Evolutionary conservation across 768 basidiomycete species (phyloP).

Genomic region (Punctularia strigosozonata): DNA sequence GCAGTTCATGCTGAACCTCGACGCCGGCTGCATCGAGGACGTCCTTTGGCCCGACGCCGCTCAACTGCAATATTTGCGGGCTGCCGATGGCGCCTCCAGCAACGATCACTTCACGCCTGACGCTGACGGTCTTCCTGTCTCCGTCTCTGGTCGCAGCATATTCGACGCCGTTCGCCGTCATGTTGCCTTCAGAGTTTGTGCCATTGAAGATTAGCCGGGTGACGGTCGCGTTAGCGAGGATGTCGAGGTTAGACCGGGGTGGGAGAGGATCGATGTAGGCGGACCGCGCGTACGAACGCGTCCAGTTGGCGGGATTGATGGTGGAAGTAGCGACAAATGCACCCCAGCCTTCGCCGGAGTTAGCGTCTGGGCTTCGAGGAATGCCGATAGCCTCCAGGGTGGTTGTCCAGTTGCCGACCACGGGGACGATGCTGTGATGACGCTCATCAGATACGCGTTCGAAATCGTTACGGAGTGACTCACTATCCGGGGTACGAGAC

Average conservation of each 20-base stretch:
- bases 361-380: conserved; percentile 25
- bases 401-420: conserved; percentile 44
- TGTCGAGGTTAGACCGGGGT: conserved; percentile 48
- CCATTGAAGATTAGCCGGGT: conserved; percentile 36
- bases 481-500: conserved; percentile 40
- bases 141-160: conserved; percentile 27
- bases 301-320: conserved; percentile 54
- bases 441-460: conserved; percentile 1
- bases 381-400: conserved; percentile 36
- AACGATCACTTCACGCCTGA: conserved; percentile 47
- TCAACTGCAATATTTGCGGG: conserved; percentile 43
- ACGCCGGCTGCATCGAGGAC: conserved; percentile 36
- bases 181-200: conserved; percentile 17
- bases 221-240: conserved; percentile 49
- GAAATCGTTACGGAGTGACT: conserved; percentile 12
- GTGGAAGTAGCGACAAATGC: conserved; percentile 26
- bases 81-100: conserved; percentile 37
- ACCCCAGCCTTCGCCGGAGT: conserved; percentile 37
- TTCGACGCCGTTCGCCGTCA: conserved; percentile 34
- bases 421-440: conserved; percentile 29
- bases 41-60: conserved; percentile 47
- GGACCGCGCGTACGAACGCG: conserved; percentile 52
- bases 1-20: conserved; percentile 31
- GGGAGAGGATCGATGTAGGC: conserved; percentile 53
- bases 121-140: conserved; percentile 30